A percentile compares a stretch with the other conserved stretches of the same genome.
phyloP scores from a whole-genome alignment of 1,284 basidiomycete species.

The Cutaneotrichosporon cutaneum region DNA sequence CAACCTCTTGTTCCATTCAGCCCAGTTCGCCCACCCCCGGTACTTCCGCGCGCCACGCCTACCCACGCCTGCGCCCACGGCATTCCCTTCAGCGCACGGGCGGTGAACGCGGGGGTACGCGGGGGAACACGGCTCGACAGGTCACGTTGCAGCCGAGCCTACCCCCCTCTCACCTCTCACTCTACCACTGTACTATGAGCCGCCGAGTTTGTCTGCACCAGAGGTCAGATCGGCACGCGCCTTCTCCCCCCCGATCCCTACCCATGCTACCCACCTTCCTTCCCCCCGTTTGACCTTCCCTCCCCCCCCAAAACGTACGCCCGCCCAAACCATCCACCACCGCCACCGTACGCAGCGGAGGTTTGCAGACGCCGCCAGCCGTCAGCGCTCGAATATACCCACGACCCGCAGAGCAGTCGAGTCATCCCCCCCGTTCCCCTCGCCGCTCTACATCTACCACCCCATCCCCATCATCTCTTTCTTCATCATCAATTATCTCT shows the following conservation, averaged over 20 bases:
- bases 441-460: constrained; percentile 9
- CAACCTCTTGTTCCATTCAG: background rate
- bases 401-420: background rate
- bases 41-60: background rate
- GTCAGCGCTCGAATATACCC: constrained; percentile 6
- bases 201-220: background rate
- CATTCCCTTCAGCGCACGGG: no score
- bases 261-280: background rate
- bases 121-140: background rate
- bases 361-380: background rate
- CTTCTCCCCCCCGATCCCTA: background rate
- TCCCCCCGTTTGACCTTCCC: background rate
- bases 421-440: constrained; percentile 8
- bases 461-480: constrained; percentile 5
- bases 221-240: background rate
- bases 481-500: constrained; percentile 10
- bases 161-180: no score
- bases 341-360: background rate
- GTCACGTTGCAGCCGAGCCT: background rate
- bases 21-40: background rate
- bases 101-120: background rate
- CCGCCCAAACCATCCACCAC: background rate
- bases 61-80: background rate
- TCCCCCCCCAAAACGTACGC: background rate
- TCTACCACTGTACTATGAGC: no score